Base-by-base conservation (phyloP, 163 green algal genomes). In the Chlamydomonas reinhardtii region DNA sequence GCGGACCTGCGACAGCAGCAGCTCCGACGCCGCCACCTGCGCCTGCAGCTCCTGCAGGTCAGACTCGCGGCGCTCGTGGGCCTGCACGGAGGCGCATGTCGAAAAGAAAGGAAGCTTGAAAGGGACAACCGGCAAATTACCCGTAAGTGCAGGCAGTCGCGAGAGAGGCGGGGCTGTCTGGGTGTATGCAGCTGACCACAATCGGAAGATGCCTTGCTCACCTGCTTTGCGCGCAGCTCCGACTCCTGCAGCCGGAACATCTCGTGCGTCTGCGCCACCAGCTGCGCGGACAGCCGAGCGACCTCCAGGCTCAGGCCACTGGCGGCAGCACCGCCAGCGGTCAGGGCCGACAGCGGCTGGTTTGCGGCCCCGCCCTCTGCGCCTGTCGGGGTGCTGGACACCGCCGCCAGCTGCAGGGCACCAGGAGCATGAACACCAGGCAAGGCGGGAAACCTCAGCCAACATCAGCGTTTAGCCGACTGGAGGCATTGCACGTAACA, bases 21-120 rank as follows among this genome's bases (percentile, higher is more conserved):
- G 73, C 88, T 90, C 83, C 12, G 89, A 20, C 12, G 88, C 88
- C 32, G 85, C 82, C 35, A 92, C 72, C 84, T 91, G 86, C 20
- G 90, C 84, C 76, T 92, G 83, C 25, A 93, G 84, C 80, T 94
- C 90, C 20, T 86, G 61, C 24, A 90, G 79, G 17, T 94, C 90
- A 15, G 93, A 82, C 69, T 94, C 88, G 5, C 89, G 88, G 8
- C 62, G 66, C 11, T 85, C 88, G 12, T 93, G 80, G 12, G 87
- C 84, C 88, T 95, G 88, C n/a, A n/a, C n/a, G n/a, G n/a, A n/a
- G n/a, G n/a, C 54, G 48, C 48, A 56, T 20, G 48, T 56, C 12
- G 14, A 19, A 14, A 19, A 22, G 48, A 14, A 1, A 56, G 48
- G 48, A 17, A 56, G 2, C 8, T 20, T 17, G 48, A 14, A 9